These are phyloP conservation scores for Sphaerobolus stellatus DNA, from an alignment of 1,284 basidiomycete genomes.

Conservation along the genomic window DNA sequence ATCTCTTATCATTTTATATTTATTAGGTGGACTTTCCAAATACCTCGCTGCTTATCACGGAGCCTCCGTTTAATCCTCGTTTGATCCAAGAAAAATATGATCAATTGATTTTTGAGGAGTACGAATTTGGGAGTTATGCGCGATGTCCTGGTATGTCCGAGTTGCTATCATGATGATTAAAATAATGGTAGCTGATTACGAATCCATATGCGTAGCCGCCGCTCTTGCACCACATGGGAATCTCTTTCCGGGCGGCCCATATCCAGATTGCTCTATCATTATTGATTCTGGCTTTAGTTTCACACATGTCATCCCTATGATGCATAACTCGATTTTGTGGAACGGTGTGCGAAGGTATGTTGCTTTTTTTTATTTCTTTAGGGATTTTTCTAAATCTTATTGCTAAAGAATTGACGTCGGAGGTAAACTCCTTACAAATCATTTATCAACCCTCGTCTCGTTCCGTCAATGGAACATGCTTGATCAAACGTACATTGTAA, in stretches of 20 bases:
- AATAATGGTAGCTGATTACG: conserved; percentile 13
- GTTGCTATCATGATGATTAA: conserved; percentile 12
- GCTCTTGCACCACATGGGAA: conserved; percentile 71
- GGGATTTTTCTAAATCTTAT: conserved; percentile 16
- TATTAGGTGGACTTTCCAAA: conserved; percentile 68
- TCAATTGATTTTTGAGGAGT: conserved; percentile 94
- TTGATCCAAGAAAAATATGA: conserved; percentile 91
- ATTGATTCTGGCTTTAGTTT: conserved; percentile 92
- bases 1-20: not conserved
- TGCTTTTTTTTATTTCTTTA: conserved; percentile 6
- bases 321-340: conserved; percentile 74
- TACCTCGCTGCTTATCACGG: conserved; percentile 81
- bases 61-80: conserved; percentile 91
- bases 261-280: conserved; percentile 79
- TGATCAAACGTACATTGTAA: conserved; percentile 92
- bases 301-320: conserved; percentile 87
- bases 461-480: conserved; percentile 98
- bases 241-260: conserved; percentile 48
- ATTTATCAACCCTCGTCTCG: conserved; percentile 89
- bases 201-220: conserved; percentile 56
- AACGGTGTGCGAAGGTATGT: conserved; percentile 75
- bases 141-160: conserved; percentile 71
- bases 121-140: conserved; percentile 84
- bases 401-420: conserved; percentile 81
- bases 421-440: conserved; percentile 92